A percentile compares a stretch with the other conserved stretches of the same genome.
Conservation (phyloP, 305 asterid genomes). For the Fraxinus ornus region DNA sequence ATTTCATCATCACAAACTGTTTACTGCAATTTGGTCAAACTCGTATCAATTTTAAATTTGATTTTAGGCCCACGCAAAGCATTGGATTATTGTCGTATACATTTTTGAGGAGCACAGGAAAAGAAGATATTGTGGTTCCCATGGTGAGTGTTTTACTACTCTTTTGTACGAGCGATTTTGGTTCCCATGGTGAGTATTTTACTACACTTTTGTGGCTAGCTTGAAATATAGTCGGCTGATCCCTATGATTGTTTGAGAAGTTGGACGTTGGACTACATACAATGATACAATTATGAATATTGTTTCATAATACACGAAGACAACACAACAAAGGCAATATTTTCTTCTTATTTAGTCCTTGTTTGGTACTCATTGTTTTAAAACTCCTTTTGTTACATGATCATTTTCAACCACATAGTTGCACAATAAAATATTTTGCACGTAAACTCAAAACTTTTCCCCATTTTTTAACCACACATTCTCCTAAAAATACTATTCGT, state of each 20-base stretch:
- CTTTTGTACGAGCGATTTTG: slow-evolving; percentile 35
- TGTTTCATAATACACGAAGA: slow-evolving; percentile 2
- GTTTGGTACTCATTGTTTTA: too few relatives aligned
- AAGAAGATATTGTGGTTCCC: slow-evolving; percentile 93
- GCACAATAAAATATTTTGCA: too few relatives aligned
- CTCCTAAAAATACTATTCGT: too few relatives aligned
- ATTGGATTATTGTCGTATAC: slow-evolving; percentile 86
- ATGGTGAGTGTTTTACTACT: slow-evolving; percentile 51
- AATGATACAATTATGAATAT: not conserved
- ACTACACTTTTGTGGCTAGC: slow-evolving; percentile 1
- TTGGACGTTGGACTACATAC: not conserved
- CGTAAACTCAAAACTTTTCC: too few relatives aligned
- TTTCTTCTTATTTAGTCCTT: not conserved
- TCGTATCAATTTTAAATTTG: slow-evolving; percentile 6
- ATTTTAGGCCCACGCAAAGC: slow-evolving; percentile 67
- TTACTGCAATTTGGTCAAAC: not conserved
- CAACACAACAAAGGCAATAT: not conserved
- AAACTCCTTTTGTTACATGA: too few relatives aligned
- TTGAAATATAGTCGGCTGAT: not conserved
- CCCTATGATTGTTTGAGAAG: not conserved
- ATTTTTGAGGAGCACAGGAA: slow-evolving; percentile 72
- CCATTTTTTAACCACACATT: too few relatives aligned
- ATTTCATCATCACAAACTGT: not conserved
- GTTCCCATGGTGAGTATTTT: slow-evolving; percentile 79
- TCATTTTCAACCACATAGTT: too few relatives aligned